Evolutionary conservation across 2,329 filamentous ascomycete species (phyloP), one percentile per base, ranked within the genome.

Genomic region (Emmonsiellopsis sp.): DNA sequence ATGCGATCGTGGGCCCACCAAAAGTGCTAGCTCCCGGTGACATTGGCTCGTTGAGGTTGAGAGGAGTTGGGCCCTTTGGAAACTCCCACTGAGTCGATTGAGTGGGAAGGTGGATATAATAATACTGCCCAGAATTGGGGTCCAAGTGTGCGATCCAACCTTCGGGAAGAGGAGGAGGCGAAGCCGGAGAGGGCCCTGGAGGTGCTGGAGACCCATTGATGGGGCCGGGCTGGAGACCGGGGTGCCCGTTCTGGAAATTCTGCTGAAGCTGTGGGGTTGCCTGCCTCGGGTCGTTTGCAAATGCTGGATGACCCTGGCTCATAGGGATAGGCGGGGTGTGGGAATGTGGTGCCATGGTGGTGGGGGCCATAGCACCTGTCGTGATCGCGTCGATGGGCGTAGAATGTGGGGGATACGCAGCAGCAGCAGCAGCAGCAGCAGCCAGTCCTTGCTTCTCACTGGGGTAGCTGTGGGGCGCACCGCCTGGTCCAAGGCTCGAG

Each of bases 41-140:
- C 54, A 96, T 73, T 0, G 92, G 92, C 11, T 87, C 80, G 55
- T 94, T 90, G 58, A 95, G 81, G 58, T 89, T 87, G 52, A 96
- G 78, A 1, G 92, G 92, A 26, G 89, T 95, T 0, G 91, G 91
- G 0, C 92, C 92, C 72, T 96, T 97, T 31, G 93, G 93, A 61
- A 97, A 97, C 65, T 98, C 93, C 93, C 93, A 98, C 67, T 98
- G 93, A 0, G 93, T 98, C 2, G 91, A 89, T 67, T 97, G 93
- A 0, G 89, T 91, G 1, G 91, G 87, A 32, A 98, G 79, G 68
- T 98, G 93, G 55, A 98, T 98, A 65, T 98, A 98, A 70, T 98
- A 98, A 71, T 97, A 98, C 66, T 97, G 92, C 1, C 93, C 93
- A 2, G 92, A 97, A 66, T 87, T 95, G 60, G 89, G 87, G 67